Conservation (phyloP, 495 filamentous ascomycete genomes). For the Aspergillus sclerotioniger region DNA sequence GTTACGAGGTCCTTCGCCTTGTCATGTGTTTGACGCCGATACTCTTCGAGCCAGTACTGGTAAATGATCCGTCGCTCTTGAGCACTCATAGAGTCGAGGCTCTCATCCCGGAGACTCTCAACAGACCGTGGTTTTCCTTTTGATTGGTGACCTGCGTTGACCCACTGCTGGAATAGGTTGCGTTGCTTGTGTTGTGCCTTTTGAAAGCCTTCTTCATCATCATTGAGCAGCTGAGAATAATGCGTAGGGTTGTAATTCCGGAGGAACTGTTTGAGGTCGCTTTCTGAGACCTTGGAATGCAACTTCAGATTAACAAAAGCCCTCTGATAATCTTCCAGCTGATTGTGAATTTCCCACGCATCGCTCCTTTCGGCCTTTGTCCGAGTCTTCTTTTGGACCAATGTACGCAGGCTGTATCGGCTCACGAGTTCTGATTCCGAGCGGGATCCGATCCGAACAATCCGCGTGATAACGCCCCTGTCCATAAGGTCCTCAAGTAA, state of each 20-base stretch:
- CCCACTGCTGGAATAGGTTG: slow-evolving; percentile 31
- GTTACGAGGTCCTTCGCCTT: slow-evolving; percentile 31
- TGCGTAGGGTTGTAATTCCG: slow-evolving; percentile 12
- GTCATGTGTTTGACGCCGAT: slow-evolving; percentile 26
- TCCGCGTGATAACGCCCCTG: slow-evolving; percentile 47
- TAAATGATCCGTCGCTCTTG: slow-evolving; percentile 26
- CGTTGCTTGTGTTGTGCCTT: slow-evolving; percentile 22
- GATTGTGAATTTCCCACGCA: slow-evolving; percentile 13
- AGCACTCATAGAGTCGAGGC: slow-evolving; percentile 25
- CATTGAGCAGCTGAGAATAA: slow-evolving; percentile 24
- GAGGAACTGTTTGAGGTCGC: slow-evolving; percentile 18
- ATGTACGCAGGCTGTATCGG: slow-evolving; percentile 40
- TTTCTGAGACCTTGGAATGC: not conserved
- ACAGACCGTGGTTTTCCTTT: slow-evolving; percentile 13
- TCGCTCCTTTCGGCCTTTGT: slow-evolving; percentile 41
- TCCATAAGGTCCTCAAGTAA: slow-evolving; percentile 62
- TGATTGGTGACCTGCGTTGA: slow-evolving; percentile 7
- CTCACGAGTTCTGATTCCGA: slow-evolving; percentile 56
- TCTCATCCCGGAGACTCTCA: slow-evolving; percentile 10
- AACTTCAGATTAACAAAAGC: slow-evolving; percentile 12
- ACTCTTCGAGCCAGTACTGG: slow-evolving; percentile 48
- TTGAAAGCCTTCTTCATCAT: slow-evolving; percentile 13
- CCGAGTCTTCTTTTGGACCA: slow-evolving; percentile 27
- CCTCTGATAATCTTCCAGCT: slow-evolving; percentile 15
- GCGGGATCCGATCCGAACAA: slow-evolving; percentile 68